Evolutionary conservation across 345 rosid genomes (phyloP), one percentile per base, ranked within the genome.

Genomic region (Anastatica hierochuntica): DNA sequence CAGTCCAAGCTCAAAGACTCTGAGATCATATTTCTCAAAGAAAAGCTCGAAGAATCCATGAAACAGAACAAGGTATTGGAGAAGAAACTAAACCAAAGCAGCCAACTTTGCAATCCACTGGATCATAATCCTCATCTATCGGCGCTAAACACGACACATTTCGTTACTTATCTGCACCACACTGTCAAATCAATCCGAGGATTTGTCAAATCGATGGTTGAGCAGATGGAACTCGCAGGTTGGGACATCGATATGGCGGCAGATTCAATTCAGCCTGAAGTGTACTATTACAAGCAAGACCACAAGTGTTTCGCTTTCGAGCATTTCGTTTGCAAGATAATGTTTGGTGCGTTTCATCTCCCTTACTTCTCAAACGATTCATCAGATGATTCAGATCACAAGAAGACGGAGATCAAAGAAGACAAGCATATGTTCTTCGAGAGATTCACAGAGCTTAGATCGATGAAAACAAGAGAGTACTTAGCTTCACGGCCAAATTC

Each of bases 1-100:
- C 88, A 92, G 72, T 17, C 71, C 21, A 75, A 66, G 74, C 82
- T 81, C 46, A 92, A 83, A 70, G 90, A 85, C 13, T 85, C 94
- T 1, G 96, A 92, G 58, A 67, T 81, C 46, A 64, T 74, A 15
- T 76, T 79, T 49, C 79, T 88, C 11, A 61, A 47, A 63, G 88
- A 83, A 60, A 85, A 78, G 67, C 48, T 73, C 43, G 74, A 79
- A 37, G 95, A 78, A 41, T 43, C 52, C 3, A 57, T 51, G 19
- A 67, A 33, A 14, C 79, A 75, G 27, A 92, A 85, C 68, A 72
- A 52, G 52, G 23, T 44, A 8, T 49, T 77, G 7, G 95, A 74
- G 69, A 88, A 78, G 77, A 79, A 79, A 68, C 55, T 79, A 24
- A 74, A 79, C 63, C 81, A 74, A 56, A 84, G 83, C 14, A 82